phyloP scores from a whole-genome alignment of 805 yeast genomes.

The Cyberlindnera bimundalis region DNA sequence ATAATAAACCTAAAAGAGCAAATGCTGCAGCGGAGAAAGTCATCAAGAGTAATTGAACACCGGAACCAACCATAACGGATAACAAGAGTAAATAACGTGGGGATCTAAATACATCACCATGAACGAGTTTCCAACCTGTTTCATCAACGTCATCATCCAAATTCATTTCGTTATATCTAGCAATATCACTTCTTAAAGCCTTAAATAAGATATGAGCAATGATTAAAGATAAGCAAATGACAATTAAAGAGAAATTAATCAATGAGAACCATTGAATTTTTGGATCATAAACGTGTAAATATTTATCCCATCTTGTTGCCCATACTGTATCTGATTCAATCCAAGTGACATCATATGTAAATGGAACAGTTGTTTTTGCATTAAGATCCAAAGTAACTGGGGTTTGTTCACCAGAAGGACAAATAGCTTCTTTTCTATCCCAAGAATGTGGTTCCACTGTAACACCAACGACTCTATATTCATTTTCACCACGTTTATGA shows the following conservation, averaged over 20 bases:
- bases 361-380: slow-evolving; percentile 56
- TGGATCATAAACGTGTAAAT: slow-evolving; percentile 86
- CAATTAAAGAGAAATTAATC: slow-evolving; percentile 80
- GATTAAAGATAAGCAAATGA: slow-evolving; percentile 67
- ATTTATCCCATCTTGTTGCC: slow-evolving; percentile 99
- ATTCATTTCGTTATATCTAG: slow-evolving; percentile 84
- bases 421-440: slow-evolving; percentile 36
- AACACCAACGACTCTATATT: slow-evolving; percentile 88
- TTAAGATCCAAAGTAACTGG: slow-evolving; percentile 50
- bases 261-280: slow-evolving; percentile 95
- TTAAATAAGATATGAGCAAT: slow-evolving; percentile 76
- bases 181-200: slow-evolving; percentile 80
- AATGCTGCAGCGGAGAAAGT: slow-evolving; percentile 65
- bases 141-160: slow-evolving; percentile 86
- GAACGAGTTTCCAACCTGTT: slow-evolving; percentile 94
- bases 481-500: slow-evolving; percentile 65
- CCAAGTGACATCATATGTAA: slow-evolving; percentile 83
- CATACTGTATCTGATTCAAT: slow-evolving; percentile 69
- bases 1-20: slow-evolving; percentile 83
- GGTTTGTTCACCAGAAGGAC: slow-evolving; percentile 29
- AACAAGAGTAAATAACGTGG: slow-evolving; percentile 69
- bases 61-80: slow-evolving; percentile 84
- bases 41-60: slow-evolving; percentile 81
- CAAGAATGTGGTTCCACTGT: slow-evolving; percentile 69
- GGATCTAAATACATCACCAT: slow-evolving; percentile 91